Percentiles rank a stretch among this genome's conserved stretches.
Conservation (phyloP, 2,329 filamentous ascomycete species). For the Thermomyces lanuginosus region DNA sequence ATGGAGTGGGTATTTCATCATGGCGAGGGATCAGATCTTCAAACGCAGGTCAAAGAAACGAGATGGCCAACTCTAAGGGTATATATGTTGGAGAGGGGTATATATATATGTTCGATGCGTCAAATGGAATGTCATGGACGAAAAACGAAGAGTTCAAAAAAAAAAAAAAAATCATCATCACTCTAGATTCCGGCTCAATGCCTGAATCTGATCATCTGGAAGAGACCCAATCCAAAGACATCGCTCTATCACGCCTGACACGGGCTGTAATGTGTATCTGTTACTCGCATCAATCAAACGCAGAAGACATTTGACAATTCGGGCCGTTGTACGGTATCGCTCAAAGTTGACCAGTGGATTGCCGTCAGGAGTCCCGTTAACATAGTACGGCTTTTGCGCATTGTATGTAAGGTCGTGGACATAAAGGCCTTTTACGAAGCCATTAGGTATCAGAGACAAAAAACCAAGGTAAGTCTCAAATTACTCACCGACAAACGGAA, state of each 20-base stretch:
- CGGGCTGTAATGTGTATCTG: constrained; percentile 42
- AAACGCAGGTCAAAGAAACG: too few relatives aligned
- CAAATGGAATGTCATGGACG: background rate
- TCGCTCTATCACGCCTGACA: constrained; percentile 42
- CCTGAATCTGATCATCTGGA: constrained; percentile 40
- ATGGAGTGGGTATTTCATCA: too few relatives aligned
- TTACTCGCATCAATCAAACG: constrained; percentile 47
- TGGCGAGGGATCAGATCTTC: too few relatives aligned
- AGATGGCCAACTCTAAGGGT: constrained; percentile 2
- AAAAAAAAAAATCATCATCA: constrained; percentile 9
- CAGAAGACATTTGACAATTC: constrained; percentile 48
- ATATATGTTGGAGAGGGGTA: constrained; percentile 1
- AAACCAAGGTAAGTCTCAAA: too few relatives aligned
- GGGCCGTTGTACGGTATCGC: constrained; percentile 47
- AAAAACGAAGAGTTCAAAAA: constrained; percentile 4
- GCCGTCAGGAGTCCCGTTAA: constrained; percentile 29
- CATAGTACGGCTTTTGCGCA: constrained; percentile 46
- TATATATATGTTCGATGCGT: constrained; percentile 3
- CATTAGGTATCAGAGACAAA: too few relatives aligned
- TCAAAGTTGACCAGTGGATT: constrained; percentile 51
- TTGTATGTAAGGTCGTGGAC: constrained; percentile 53
- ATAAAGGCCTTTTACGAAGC: constrained; percentile 48
- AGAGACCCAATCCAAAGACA: constrained; percentile 50
- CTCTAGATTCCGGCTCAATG: constrained; percentile 29
- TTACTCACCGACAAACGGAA: constrained; percentile 45